These are phyloP conservation scores for Erysimum cheiranthoides DNA, from an alignment of 345 rosid genomes.

Conservation along the genomic window DNA sequence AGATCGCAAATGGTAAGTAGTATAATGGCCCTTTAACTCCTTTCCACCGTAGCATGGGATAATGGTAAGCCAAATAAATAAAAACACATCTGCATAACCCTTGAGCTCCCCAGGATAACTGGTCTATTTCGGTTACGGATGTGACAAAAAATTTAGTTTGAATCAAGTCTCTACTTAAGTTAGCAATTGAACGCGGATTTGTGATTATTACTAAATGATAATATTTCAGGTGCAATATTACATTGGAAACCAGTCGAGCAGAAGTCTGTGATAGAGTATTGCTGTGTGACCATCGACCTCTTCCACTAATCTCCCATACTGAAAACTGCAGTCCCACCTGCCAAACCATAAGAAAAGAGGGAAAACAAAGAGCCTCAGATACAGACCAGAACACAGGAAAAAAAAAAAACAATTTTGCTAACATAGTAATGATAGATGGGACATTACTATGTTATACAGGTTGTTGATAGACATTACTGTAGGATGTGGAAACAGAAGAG, in stretches of 20 bases:
- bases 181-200: not conserved
- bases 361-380: constrained; percentile 32
- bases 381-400: constrained; percentile 16
- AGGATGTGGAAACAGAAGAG: constrained; percentile 2
- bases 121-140: constrained; percentile 9
- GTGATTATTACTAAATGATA: constrained; percentile 2
- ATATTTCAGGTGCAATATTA: constrained; percentile 42
- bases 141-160: not conserved
- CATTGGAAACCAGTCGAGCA: constrained; percentile 97
- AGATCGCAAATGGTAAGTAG: constrained; percentile 9
- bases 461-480: not conserved
- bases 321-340: constrained; percentile 99
- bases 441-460: no score
- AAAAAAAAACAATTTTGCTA: not conserved
- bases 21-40: not conserved
- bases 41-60: constrained; percentile 8
- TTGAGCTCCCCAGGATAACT: not conserved
- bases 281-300: constrained; percentile 99
- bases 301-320: constrained; percentile 93
- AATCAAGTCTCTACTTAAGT: not conserved
- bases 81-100: constrained; percentile 11
- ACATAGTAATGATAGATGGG: no score
- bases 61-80: not conserved
- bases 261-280: constrained; percentile 91
- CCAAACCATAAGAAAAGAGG: constrained; percentile 36